Percentiles rank a stretch among this genome's conserved stretches.
Evolutionary conservation across 192 early-diverging fungal species (phyloP).

Genomic region (Endogone sp.): DNA sequence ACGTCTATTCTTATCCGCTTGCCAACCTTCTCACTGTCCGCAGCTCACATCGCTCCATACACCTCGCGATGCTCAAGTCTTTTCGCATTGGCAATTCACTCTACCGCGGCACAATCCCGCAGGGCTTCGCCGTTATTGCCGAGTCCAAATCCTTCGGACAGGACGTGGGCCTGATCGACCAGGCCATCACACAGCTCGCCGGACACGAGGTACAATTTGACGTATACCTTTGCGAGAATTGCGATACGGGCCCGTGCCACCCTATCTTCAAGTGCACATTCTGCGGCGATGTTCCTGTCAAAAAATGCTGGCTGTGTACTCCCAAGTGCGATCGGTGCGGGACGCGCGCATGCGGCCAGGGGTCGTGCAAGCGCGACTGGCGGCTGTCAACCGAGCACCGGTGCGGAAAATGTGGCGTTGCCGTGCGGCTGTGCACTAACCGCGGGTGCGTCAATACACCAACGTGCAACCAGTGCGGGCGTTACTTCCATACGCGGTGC

Average conservation of each 20-base stretch:
- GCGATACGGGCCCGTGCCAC: slow-evolving; percentile 9
- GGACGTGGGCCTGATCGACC: slow-evolving; percentile 13
- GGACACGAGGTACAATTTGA: slow-evolving; percentile 18
- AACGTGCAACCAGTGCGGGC: neutral
- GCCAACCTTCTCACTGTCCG: slow-evolving; percentile 7
- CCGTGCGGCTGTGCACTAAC: neutral
- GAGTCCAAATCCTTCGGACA: slow-evolving; percentile 10
- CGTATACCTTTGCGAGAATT: slow-evolving; percentile 10
- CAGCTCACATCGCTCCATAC: slow-evolving; percentile 1
- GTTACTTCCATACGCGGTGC: slow-evolving; percentile 1
- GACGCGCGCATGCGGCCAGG: neutral
- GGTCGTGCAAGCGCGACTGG: neutral
- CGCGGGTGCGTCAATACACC: neutral
- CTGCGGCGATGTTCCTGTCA: slow-evolving; percentile 3
- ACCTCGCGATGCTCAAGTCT: slow-evolving; percentile 3
- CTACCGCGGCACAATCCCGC: slow-evolving; percentile 9
- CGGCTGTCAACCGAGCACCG: neutral
- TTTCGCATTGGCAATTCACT: slow-evolving; percentile 7
- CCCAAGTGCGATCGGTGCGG: slow-evolving; percentile 14
- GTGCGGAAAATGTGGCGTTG: neutral
- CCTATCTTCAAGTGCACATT: slow-evolving; percentile 13
- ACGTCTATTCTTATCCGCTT: slow-evolving; percentile 7
- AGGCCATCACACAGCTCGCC: slow-evolving; percentile 9
- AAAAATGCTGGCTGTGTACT: slow-evolving; percentile 11
- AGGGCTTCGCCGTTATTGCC: neutral